A percentile compares a stretch with the other conserved stretches of the same genome.
Conservation (phyloP, 352 stramenopile species). For the Globisporangium megalacanthum region DNA sequence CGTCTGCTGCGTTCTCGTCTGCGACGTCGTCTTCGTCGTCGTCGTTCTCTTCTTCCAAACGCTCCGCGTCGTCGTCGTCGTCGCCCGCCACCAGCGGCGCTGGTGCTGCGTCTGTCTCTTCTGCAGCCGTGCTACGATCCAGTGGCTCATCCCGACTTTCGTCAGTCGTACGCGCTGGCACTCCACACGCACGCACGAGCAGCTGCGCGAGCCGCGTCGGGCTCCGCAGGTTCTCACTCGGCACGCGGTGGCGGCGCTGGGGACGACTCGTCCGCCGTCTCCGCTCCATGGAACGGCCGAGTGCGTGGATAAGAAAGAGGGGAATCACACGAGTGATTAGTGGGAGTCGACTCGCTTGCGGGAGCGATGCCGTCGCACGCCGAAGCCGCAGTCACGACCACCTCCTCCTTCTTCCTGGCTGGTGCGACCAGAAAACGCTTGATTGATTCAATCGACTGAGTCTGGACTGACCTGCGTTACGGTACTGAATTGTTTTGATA, state of each 20-base stretch:
- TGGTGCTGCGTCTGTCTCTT: background rate
- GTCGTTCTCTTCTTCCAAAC: constrained; percentile 21
- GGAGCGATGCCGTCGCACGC: too few species aligned
- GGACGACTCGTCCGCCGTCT: background rate
- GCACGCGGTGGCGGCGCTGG: constrained; percentile 2
- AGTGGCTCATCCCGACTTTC: background rate
- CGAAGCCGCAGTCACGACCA: too few species aligned
- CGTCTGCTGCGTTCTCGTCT: constrained; percentile 31
- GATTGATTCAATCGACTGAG: background rate
- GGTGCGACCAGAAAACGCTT: background rate
- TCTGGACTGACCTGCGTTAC: too few species aligned
- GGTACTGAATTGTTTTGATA: too few species aligned
- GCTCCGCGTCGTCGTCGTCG: constrained; percentile 18
- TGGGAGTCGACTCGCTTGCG: background rate
- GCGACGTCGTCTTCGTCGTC: constrained; percentile 48
- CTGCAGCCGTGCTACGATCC: background rate
- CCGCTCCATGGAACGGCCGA: background rate
- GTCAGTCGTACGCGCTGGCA: background rate
- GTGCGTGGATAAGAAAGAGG: too few species aligned
- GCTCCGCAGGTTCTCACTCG: constrained; percentile 9
- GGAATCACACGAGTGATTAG: background rate
- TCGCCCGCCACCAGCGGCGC: background rate
- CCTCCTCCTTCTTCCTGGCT: background rate
- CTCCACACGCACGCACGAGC: constrained; percentile 35
- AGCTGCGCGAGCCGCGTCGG: constrained; percentile 38